Percentiles rank a stretch among this genome's conserved stretches.
These are phyloP conservation scores for Xylaria sp. DNA, from an alignment of 2,329 filamentous ascomycete species.

Conservation along the genomic window DNA sequence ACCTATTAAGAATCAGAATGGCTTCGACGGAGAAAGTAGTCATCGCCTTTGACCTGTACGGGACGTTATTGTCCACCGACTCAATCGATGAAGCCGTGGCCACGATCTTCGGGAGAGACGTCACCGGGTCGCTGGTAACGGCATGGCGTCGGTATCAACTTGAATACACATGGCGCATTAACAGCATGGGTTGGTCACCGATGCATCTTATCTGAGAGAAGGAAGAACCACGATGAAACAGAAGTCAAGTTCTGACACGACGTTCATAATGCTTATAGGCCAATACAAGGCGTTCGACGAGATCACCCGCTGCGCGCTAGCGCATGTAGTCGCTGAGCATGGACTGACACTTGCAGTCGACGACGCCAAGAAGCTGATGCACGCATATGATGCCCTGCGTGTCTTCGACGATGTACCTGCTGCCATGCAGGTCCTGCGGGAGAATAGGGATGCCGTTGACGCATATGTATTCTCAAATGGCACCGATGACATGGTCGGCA, in stretches of 20 bases:
- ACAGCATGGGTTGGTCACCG: constrained; percentile 59
- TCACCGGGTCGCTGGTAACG: constrained; percentile 51
- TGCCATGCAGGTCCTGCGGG: constrained; percentile 45
- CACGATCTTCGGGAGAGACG: constrained; percentile 51
- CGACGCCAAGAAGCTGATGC: constrained; percentile 50
- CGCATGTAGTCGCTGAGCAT: constrained; percentile 58
- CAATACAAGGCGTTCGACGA: constrained; percentile 56
- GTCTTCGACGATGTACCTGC: constrained; percentile 59
- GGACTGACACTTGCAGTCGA: constrained; percentile 39
- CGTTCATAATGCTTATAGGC: constrained; percentile 36
- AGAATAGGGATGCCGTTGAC: constrained; percentile 36
- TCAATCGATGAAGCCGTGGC: constrained; percentile 59
- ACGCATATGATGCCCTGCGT: constrained; percentile 58
- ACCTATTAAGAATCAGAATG: background rate
- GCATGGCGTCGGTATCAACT: constrained; percentile 66
- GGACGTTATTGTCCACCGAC: constrained; percentile 66
- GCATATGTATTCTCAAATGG: constrained; percentile 68
- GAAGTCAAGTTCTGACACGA: constrained; percentile 4
- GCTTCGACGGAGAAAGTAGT: constrained; percentile 33
- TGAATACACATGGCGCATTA: constrained; percentile 72
- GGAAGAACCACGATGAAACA: constrained; percentile 2
- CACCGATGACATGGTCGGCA: constrained; percentile 55
- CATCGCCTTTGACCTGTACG: constrained; percentile 71
- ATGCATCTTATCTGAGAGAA: constrained; percentile 3
- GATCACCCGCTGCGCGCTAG: constrained; percentile 58